These are phyloP conservation scores for Zasmidium citrigriseum DNA, from an alignment of 2,329 filamentous ascomycete genomes.

Conservation along the genomic window DNA sequence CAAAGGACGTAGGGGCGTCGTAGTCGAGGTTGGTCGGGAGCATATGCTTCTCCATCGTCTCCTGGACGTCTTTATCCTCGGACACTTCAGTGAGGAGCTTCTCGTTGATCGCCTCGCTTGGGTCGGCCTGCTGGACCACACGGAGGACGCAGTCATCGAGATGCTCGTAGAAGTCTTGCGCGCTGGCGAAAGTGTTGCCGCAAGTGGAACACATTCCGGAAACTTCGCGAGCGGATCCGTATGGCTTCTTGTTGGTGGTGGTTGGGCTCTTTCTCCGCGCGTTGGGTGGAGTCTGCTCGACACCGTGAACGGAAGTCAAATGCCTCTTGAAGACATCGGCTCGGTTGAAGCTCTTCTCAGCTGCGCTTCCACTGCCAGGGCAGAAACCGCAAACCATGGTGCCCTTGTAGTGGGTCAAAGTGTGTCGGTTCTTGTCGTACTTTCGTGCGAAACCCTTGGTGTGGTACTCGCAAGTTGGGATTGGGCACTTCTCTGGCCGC, in stretches of 20 bases:
- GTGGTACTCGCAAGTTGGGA: slow-evolving; percentile 88
- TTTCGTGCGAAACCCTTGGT: slow-evolving; percentile 90
- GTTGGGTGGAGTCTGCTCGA: slow-evolving; percentile 91
- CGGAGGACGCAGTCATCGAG: slow-evolving; percentile 71
- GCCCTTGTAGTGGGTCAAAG: slow-evolving; percentile 92
- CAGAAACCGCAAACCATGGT: slow-evolving; percentile 98
- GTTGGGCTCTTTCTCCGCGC: slow-evolving; percentile 72
- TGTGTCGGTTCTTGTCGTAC: slow-evolving; percentile 95
- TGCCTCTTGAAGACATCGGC: slow-evolving; percentile 96
- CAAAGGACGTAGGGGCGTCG: slow-evolving; percentile 42
- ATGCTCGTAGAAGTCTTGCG: slow-evolving; percentile 97
- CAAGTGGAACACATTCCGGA: slow-evolving; percentile 92
- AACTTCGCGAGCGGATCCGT: slow-evolving; percentile 71
- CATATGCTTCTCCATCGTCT: slow-evolving; percentile 60
- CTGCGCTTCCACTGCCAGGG: slow-evolving; percentile 80
- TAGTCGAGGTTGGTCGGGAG: slow-evolving; percentile 52
- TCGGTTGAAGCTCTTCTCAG: slow-evolving; percentile 93
- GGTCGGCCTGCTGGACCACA: slow-evolving; percentile 62
- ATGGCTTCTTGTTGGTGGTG: slow-evolving; percentile 60
- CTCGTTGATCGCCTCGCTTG: slow-evolving; percentile 59
- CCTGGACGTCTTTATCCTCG: slow-evolving; percentile 57
- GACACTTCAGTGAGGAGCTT: slow-evolving; percentile 60
- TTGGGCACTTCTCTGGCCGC: slow-evolving; percentile 91
- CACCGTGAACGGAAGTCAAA: slow-evolving; percentile 83
- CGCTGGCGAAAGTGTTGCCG: slow-evolving; percentile 76